phyloP scores from a whole-genome alignment of 2,329 filamentous ascomycete genomes.

The Venturiaceae sp. region DNA sequence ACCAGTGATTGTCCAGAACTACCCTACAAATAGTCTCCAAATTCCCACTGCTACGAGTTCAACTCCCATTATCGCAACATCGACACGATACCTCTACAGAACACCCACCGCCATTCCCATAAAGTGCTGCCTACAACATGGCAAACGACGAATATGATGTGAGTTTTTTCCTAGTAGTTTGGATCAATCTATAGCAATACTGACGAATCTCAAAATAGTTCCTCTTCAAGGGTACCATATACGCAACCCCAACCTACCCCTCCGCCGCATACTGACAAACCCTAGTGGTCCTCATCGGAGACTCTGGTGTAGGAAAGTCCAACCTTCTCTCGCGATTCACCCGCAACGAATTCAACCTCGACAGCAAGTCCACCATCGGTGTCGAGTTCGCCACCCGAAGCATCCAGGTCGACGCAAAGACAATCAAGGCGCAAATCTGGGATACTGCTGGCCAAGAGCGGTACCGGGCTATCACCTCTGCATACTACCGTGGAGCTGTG shows the following conservation, averaged over 20 bases:
- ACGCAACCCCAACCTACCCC: constrained; percentile 4
- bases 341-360: constrained; percentile 98
- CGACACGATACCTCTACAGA: neutral
- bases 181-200: constrained; percentile 15
- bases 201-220: constrained; percentile 52
- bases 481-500: constrained; percentile 96
- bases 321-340: constrained; percentile 99
- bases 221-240: constrained; percentile 83
- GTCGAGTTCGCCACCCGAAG: constrained; percentile 98
- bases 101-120: neutral
- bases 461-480: constrained; percentile 97
- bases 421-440: constrained; percentile 99
- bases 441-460: constrained; percentile 98
- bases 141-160: constrained; percentile 99
- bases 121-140: constrained; percentile 48
- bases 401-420: constrained; percentile 98
- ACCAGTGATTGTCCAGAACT: neutral
- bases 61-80: neutral
- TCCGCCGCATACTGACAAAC: constrained; percentile 5
- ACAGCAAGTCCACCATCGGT: constrained; percentile 99
- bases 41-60: neutral
- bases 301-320: constrained; percentile 99
- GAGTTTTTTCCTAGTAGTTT: constrained; percentile 32
- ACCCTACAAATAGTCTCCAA: neutral
- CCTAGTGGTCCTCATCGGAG: constrained; percentile 93